Conservation (phyloP, 2,329 filamentous ascomycete species). For the Pyrenophora graminea region DNA sequence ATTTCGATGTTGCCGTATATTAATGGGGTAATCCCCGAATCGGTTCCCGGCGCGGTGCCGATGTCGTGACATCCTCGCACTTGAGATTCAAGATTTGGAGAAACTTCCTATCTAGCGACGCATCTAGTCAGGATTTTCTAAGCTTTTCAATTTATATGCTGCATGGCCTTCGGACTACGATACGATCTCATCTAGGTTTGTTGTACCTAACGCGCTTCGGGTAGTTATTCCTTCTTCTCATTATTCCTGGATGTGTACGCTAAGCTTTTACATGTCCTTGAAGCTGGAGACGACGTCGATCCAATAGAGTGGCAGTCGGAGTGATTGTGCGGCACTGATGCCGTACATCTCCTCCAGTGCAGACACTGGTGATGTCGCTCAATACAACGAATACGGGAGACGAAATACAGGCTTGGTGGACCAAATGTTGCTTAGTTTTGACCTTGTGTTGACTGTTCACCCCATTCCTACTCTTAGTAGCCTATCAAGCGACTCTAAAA, state of each 20-base stretch:
- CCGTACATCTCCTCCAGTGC: neutral
- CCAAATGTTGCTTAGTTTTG: neutral
- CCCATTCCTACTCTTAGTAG: neutral
- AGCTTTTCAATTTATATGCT: slow-evolving; percentile 1
- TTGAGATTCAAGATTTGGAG: neutral
- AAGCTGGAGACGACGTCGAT: neutral
- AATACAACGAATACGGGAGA: neutral
- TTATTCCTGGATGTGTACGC: neutral
- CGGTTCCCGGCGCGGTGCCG: neutral
- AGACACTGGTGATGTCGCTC: neutral
- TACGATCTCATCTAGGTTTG: neutral
- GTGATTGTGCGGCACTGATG: neutral
- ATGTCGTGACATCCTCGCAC: neutral
- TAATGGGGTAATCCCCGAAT: neutral
- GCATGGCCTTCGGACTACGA: neutral
- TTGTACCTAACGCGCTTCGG: neutral
- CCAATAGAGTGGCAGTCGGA: neutral
- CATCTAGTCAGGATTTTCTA: neutral
- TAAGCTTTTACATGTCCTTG: neutral
- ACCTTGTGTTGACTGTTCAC: neutral
- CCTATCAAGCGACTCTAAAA: neutral
- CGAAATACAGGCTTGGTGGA: neutral
- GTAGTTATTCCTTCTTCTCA: neutral
- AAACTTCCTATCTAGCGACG: neutral
- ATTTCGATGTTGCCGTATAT: neutral